Conservation (phyloP, 2,329 filamentous ascomycete genomes). For the Rhytidhysteron rufulum region DNA sequence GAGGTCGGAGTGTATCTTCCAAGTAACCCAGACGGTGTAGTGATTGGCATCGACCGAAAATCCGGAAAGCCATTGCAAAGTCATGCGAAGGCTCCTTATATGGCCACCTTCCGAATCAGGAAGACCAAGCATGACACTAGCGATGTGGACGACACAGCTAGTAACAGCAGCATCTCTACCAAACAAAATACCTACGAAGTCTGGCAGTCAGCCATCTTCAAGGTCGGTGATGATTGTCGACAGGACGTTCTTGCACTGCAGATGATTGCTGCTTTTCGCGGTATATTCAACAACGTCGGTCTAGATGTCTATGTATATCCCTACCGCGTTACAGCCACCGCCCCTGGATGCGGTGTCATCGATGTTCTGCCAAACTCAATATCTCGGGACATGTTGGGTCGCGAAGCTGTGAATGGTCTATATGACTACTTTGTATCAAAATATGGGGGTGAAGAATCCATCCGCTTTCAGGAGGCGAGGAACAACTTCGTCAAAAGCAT, state of each 20-base stretch:
- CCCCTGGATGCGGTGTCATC: conserved; percentile 95
- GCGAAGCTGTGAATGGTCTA: conserved; percentile 94
- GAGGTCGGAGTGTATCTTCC: conserved; percentile 96
- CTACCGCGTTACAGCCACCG: conserved; percentile 94
- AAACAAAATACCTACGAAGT: conserved; percentile 69
- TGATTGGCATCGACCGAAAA: conserved; percentile 96
- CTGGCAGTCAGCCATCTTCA: conserved; percentile 99
- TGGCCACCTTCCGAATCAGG: conserved; percentile 97
- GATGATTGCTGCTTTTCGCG: conserved; percentile 96
- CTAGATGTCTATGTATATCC: conserved; percentile 96
- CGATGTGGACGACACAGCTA: conserved; percentile 49
- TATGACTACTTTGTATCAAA: conserved; percentile 98
- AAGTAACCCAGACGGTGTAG: conserved; percentile 92
- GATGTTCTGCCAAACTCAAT: conserved; percentile 97
- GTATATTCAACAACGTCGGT: conserved; percentile 92
- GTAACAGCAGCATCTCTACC: conserved; percentile 24
- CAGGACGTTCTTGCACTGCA: conserved; percentile 95
- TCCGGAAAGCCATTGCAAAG: conserved; percentile 96
- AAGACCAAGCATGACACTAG: conserved; percentile 64
- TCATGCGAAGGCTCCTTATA: conserved; percentile 96
- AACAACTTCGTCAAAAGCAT: conserved; percentile 99
- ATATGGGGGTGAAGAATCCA: conserved; percentile 93
- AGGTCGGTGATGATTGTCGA: conserved; percentile 96
- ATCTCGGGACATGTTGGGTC: conserved; percentile 95
- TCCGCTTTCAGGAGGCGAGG: conserved; percentile 89